Evolutionary conservation across 1,284 basidiomycete species (phyloP).

Genomic region (Neonothopanus nambi): DNA sequence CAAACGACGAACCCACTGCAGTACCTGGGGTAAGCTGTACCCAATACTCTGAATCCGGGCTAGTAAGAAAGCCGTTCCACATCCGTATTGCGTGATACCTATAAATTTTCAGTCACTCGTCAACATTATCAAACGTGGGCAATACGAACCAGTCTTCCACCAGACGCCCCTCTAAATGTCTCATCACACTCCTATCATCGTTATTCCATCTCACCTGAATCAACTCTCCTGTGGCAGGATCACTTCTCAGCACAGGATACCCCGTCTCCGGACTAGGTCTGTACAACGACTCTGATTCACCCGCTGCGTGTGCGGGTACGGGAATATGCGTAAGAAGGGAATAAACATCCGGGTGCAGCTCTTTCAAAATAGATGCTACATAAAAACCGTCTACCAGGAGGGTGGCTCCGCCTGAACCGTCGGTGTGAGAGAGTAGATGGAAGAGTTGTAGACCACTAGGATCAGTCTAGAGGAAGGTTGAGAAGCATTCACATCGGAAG

Average conservation of each 20-base stretch:
- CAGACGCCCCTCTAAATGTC: constrained; percentile 51
- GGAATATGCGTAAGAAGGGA: constrained; percentile 67
- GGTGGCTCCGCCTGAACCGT: constrained; percentile 83
- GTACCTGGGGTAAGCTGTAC: constrained; percentile 85
- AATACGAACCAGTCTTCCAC: constrained; percentile 69
- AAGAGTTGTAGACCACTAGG: constrained; percentile 94
- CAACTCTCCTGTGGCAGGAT: constrained; percentile 61
- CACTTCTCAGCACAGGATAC: constrained; percentile 74
- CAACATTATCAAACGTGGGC: constrained; percentile 13
- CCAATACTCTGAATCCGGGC: constrained; percentile 89
- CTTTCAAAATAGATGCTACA: constrained; percentile 78
- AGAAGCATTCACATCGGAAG: neutral
- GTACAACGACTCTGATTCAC: constrained; percentile 68
- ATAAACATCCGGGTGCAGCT: constrained; percentile 76
- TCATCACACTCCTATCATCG: constrained; percentile 86
- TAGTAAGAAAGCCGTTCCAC: constrained; percentile 80
- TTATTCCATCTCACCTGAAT: constrained; percentile 92
- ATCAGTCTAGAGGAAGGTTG: constrained; percentile 62
- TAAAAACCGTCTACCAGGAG: constrained; percentile 96
- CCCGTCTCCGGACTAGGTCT: constrained; percentile 59
- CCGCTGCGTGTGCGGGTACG: constrained; percentile 87
- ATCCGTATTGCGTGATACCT: constrained; percentile 78
- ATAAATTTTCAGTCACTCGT: neutral
- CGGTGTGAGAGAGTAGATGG: constrained; percentile 86
- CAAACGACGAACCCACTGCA: constrained; percentile 66